These are phyloP conservation scores for Solanum piurae DNA, from an alignment of 257 asterid genomes.

Conservation along the genomic window DNA sequence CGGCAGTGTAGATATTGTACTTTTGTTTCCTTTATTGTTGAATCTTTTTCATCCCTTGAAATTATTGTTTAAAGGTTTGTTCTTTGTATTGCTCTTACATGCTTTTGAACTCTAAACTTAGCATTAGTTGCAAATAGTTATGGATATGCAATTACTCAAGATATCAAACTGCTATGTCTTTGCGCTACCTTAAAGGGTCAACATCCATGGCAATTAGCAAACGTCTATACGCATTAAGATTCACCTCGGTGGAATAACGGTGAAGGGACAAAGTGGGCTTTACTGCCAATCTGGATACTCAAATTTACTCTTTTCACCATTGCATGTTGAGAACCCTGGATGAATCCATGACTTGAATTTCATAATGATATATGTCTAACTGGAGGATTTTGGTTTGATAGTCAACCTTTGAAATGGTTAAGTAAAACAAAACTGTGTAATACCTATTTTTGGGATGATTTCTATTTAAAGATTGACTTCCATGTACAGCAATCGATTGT, in stretches of 20 bases:
- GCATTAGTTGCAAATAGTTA: background rate
- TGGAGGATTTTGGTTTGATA: background rate
- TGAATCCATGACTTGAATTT: no score
- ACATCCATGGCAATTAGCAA: background rate
- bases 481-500: no score
- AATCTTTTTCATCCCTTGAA: background rate
- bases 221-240: background rate
- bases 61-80: background rate
- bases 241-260: background rate
- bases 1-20: constrained; percentile 23
- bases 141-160: background rate
- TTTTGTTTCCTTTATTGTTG: background rate
- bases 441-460: no score
- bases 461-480: no score
- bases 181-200: background rate
- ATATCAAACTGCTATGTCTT: background rate
- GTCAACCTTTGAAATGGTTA: background rate
- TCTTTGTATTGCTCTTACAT: background rate
- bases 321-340: no score
- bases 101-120: background rate
- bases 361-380: no score
- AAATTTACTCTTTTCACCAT: no score
- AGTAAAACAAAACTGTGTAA: no score
- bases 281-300: no score
- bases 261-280: no score